phyloP scores from a whole-genome alignment of 2,329 filamentous ascomycete species.

The Monilinia fructigena region DNA sequence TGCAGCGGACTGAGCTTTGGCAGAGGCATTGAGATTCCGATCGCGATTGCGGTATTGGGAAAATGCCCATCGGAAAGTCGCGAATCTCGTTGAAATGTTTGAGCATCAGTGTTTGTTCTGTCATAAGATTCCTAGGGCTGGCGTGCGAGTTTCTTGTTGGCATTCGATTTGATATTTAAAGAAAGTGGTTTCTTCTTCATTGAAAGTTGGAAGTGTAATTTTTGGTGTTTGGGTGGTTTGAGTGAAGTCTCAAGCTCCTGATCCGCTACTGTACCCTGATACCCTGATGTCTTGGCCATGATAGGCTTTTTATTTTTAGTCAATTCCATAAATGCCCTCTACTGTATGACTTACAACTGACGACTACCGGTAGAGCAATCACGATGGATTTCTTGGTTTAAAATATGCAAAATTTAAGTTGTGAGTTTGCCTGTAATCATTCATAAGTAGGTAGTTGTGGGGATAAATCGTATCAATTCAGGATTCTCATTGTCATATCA shows the following conservation, averaged over 20 bases:
- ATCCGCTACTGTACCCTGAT: slow-evolving; percentile 16
- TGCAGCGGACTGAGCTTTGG: slow-evolving; percentile 64
- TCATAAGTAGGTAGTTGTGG: background rate
- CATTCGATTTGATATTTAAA: background rate
- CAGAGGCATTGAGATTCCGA: slow-evolving; percentile 36
- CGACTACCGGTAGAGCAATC: background rate
- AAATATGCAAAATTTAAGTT: background rate
- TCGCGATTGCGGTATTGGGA: slow-evolving; percentile 11
- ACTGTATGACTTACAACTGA: background rate
- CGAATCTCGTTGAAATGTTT: background rate
- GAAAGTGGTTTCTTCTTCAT: background rate
- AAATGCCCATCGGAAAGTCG: slow-evolving; percentile 22
- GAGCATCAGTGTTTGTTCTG: slow-evolving; percentile 14
- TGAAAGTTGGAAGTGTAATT: background rate
- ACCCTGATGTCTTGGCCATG: slow-evolving; percentile 11
- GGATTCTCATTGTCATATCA: slow-evolving; percentile 9
- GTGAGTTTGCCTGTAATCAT: background rate
- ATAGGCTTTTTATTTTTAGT: slow-evolving; percentile 18
- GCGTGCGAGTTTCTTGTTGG: slow-evolving; percentile 6
- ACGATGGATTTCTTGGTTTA: background rate
- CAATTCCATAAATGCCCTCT: background rate
- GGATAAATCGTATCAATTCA: background rate
- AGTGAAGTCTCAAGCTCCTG: slow-evolving; percentile 19
- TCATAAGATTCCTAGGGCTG: background rate
- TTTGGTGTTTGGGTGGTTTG: slow-evolving; percentile 22